Evolutionary conservation across 1,139 yeast species (phyloP), one percentile per base, ranked within the genome.

Genomic region (Lodderomyces parapsilosis): DNA sequence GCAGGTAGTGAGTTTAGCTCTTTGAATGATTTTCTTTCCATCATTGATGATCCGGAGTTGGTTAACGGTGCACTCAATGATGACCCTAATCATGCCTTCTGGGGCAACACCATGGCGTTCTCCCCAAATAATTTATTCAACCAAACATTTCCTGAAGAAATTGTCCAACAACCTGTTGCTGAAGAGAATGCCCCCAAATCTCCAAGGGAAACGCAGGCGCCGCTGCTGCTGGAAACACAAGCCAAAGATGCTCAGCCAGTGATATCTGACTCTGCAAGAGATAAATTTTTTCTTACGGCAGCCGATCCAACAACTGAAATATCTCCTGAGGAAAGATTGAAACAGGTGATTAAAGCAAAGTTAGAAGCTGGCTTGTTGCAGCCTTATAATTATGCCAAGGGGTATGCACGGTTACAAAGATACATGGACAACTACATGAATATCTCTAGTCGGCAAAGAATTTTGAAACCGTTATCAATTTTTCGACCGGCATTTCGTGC

Each of bases 381-480:
- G 58, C 99, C 99, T 0, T 93, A 90, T 62, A 88, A 93, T 62
- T 91, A 93, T 59, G 97, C 96, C 9, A 83, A 86, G 52, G 98
- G 98, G 0, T 93, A 93, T 59, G 96, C 96, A 2, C 69, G 98
- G 38, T 65, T 93, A 47, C 96, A 90, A 61, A 78, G 81, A 46
- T 93, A 90, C 63, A 89, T 91, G 96, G 97, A 91, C 60, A 85
- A 84, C 54, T 86, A 89, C 62, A 91, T 91, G 98, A 86, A 88
- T 49, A 76, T 81, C 7, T 80, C 88, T 2, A 86, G 96, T 40
- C 74, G 93, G 50, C 94, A 87, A 60, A 75, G 98, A n/a, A 89
- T 93, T 46, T 66, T 91, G 48, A 87, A 87, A 56, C 97, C 98
- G 0, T 67, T 93, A 43, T 80, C 91, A 7, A 82, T 87, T 3